These are phyloP conservation scores for Fusarium sp. DNA, from an alignment of 2,329 filamentous ascomycete genomes.

Conservation along the genomic window DNA sequence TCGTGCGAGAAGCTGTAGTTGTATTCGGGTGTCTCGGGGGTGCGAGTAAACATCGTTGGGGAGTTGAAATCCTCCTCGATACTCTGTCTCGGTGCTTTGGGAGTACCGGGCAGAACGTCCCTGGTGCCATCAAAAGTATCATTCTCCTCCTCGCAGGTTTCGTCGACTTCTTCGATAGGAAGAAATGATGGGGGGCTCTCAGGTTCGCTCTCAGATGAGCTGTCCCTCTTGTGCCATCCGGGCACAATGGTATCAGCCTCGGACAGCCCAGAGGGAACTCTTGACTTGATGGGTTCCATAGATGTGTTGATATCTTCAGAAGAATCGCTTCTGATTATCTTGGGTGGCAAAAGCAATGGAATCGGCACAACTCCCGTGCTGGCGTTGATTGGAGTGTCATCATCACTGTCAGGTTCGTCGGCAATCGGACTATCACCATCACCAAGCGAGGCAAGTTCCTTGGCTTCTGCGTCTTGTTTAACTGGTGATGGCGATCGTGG, in stretches of 20 bases:
- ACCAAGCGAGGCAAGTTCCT: constrained; percentile 11
- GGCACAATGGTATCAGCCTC: constrained; percentile 44
- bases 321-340: constrained; percentile 13
- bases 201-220: constrained; percentile 27
- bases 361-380: constrained; percentile 35
- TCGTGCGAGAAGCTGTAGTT: constrained; percentile 34
- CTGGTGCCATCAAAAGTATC: constrained; percentile 34
- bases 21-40: constrained; percentile 40
- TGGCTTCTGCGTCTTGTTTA: constrained; percentile 24
- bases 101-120: constrained; percentile 19
- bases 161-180: constrained; percentile 36
- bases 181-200: constrained; percentile 33
- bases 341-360: constrained; percentile 39
- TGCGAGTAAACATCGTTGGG: constrained; percentile 10
- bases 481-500: constrained; percentile 41
- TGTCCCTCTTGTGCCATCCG: constrained; percentile 25
- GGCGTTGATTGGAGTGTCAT: constrained; percentile 31
- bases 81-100: constrained; percentile 35
- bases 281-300: constrained; percentile 26
- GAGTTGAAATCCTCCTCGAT: constrained; percentile 27
- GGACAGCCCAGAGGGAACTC: constrained; percentile 39
- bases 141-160: constrained; percentile 9
- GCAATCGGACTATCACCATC: constrained; percentile 23
- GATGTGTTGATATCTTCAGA: constrained; percentile 1
- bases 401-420: constrained; percentile 33